These are phyloP conservation scores for Cyclotella distinguenda DNA, from an alignment of 108 stramenopile species.

Conservation along the genomic window DNA sequence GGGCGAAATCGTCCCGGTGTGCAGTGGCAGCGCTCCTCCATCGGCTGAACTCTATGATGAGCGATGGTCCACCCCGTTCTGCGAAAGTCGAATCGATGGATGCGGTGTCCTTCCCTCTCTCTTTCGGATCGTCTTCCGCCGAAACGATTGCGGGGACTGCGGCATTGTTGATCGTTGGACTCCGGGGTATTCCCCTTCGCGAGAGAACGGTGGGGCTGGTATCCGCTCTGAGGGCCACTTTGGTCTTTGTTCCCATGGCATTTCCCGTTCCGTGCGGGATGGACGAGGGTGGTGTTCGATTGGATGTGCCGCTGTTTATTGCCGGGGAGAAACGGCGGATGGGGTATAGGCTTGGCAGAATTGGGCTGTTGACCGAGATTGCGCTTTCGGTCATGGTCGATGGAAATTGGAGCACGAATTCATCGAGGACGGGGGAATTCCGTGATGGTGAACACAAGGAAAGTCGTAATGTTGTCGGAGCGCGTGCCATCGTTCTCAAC, in stretches of 20 bases:
- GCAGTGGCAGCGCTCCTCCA: constrained; percentile 33
- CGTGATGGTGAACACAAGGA: constrained; percentile 1
- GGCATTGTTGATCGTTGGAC: constrained; percentile 54
- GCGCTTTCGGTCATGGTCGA: constrained; percentile 71
- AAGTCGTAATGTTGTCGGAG: constrained; percentile 19
- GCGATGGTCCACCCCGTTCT: too few species aligned
- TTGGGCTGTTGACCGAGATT: constrained; percentile 59
- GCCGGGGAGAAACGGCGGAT: constrained; percentile 17
- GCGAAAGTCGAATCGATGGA: background rate
- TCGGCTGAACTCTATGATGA: background rate
- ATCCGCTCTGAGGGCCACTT: constrained; percentile 42
- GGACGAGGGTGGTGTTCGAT: background rate
- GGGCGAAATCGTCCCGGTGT: constrained; percentile 41
- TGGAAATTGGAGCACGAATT: constrained; percentile 40
- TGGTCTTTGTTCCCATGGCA: constrained; percentile 28
- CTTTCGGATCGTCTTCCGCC: constrained; percentile 20
- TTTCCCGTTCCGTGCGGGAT: constrained; percentile 6
- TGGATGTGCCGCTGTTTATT: constrained; percentile 22
- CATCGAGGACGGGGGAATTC: constrained; percentile 13
- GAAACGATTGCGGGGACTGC: constrained; percentile 44
- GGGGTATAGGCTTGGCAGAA: constrained; percentile 49
- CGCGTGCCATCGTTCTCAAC: constrained; percentile 22
- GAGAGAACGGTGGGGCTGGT: constrained; percentile 50
- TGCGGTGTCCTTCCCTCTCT: background rate
- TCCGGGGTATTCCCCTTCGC: constrained; percentile 59